These are phyloP conservation scores for Trichoderma asperelloides DNA, from an alignment of 495 filamentous ascomycete genomes.

Conservation along the genomic window DNA sequence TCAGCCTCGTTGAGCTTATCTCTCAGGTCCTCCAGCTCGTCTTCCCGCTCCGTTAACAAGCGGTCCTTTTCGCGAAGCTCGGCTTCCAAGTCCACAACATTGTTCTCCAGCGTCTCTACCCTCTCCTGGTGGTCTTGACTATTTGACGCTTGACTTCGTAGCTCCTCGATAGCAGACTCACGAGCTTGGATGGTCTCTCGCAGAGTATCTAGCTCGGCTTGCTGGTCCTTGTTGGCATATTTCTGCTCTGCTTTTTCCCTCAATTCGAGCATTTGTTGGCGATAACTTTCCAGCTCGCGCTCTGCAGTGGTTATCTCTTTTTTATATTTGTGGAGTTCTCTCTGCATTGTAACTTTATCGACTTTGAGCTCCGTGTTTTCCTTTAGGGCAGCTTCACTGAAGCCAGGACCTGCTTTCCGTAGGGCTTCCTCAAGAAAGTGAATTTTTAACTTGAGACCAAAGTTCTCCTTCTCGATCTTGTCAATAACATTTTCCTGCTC, in stretches of 20 bases:
- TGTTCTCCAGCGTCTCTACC: slow-evolving; percentile 46
- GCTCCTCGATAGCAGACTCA: slow-evolving; percentile 45
- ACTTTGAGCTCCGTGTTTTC: slow-evolving; percentile 97
- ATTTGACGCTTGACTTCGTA: slow-evolving; percentile 43
- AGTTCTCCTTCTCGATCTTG: slow-evolving; percentile 89
- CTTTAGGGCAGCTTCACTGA: slow-evolving; percentile 75
- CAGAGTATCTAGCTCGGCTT: slow-evolving; percentile 50
- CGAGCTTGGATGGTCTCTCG: slow-evolving; percentile 41
- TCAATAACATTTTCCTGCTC: slow-evolving; percentile 96
- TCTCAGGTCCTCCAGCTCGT: slow-evolving; percentile 28
- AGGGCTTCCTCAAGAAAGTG: slow-evolving; percentile 74
- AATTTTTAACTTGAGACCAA: slow-evolving; percentile 70
- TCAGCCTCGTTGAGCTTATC: slow-evolving; percentile 46
- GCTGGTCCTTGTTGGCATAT: slow-evolving; percentile 53
- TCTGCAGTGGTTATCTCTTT: slow-evolving; percentile 72
- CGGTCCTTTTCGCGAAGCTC: slow-evolving; percentile 48
- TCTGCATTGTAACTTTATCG: slow-evolving; percentile 74
- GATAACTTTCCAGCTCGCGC: slow-evolving; percentile 67
- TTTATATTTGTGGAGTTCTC: slow-evolving; percentile 73
- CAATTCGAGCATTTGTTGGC: slow-evolving; percentile 67
- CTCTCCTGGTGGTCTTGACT: slow-evolving; percentile 28
- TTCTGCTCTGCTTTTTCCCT: slow-evolving; percentile 69
- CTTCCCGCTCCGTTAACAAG: slow-evolving; percentile 32
- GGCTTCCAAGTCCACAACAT: slow-evolving; percentile 51
- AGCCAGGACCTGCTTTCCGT: slow-evolving; percentile 74